Conservation (phyloP, 179 eudicot genomes). For the Patellifolia procumbens region DNA sequence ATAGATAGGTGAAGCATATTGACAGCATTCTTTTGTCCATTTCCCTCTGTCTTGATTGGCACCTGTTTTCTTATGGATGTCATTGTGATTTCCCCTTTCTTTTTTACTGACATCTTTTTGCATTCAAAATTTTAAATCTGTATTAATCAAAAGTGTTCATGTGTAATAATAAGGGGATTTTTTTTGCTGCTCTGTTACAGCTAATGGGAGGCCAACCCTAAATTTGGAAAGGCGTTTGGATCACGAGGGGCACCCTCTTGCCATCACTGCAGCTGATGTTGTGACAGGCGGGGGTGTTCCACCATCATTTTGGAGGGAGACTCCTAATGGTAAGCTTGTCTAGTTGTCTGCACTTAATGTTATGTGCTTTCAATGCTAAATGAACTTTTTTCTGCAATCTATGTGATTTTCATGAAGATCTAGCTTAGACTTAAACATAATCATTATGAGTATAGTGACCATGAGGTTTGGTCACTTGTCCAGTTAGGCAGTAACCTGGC, state of each 20-base stretch:
- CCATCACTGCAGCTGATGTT: slow-evolving; percentile 71
- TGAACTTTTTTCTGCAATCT: neutral
- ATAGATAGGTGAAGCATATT: neutral
- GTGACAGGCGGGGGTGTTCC: slow-evolving; percentile 69
- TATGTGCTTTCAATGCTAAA: neutral
- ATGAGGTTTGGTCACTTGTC: neutral
- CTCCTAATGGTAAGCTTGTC: slow-evolving; percentile 66
- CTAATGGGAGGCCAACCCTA: slow-evolving; percentile 61
- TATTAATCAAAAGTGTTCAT: slow-evolving; percentile 9
- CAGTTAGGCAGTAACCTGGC: neutral
- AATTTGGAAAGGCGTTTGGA: slow-evolving; percentile 77
- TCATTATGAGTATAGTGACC: neutral
- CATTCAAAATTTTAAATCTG: neutral
- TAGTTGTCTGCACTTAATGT: slow-evolving; percentile 8
- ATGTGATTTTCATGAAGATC: neutral
- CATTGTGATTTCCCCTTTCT: neutral
- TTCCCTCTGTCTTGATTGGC: neutral
- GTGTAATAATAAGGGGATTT: neutral
- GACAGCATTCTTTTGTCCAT: neutral
- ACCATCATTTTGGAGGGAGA: slow-evolving; percentile 89
- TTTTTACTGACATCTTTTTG: neutral
- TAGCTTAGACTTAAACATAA: neutral
- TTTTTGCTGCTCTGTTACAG: slow-evolving; percentile 38
- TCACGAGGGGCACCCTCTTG: slow-evolving; percentile 92
- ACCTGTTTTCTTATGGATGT: neutral